Percentiles rank a stretch among this genome's conserved stretches.
Evolutionary conservation across 345 rosid genomes (phyloP).

Genomic region (Combretum micranthum): DNA sequence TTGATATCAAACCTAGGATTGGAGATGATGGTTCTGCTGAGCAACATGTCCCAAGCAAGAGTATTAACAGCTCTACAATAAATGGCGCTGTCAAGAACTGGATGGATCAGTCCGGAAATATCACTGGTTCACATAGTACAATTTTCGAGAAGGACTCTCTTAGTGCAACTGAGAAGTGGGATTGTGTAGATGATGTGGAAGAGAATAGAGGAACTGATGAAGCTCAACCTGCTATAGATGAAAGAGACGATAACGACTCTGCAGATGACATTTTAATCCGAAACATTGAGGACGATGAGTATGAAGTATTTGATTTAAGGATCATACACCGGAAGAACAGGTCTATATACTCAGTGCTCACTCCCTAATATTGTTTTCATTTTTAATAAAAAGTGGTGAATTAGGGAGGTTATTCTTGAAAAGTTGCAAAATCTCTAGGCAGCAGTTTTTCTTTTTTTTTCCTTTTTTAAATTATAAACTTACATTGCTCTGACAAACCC

Average conservation of each 20-base stretch:
- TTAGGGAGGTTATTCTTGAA: too few relatives aligned
- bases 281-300: slow-evolving; percentile 46
- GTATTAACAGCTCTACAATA: background rate
- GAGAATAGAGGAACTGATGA: slow-evolving; percentile 15
- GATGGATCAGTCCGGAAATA: slow-evolving; percentile 1
- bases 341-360: slow-evolving; percentile 22
- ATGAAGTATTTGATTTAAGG: slow-evolving; percentile 73
- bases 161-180: background rate
- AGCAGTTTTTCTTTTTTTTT: too few relatives aligned
- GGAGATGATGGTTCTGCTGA: slow-evolving; percentile 2
- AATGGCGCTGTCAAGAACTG: background rate
- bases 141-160: background rate
- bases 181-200: background rate
- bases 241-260: slow-evolving; percentile 9
- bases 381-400: too few relatives aligned
- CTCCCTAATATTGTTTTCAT: background rate
- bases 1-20: background rate
- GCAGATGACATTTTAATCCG: slow-evolving; percentile 41
- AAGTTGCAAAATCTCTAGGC: too few relatives aligned
- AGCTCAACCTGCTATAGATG: slow-evolving; percentile 18
- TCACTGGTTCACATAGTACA: background rate
- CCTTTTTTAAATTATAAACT: too few relatives aligned
- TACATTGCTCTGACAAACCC: too few relatives aligned
- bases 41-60: slow-evolving; percentile 1
- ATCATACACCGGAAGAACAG: slow-evolving; percentile 89